phyloP scores from a whole-genome alignment of 345 rosid genomes.

The Sonneratia caseolaris region DNA sequence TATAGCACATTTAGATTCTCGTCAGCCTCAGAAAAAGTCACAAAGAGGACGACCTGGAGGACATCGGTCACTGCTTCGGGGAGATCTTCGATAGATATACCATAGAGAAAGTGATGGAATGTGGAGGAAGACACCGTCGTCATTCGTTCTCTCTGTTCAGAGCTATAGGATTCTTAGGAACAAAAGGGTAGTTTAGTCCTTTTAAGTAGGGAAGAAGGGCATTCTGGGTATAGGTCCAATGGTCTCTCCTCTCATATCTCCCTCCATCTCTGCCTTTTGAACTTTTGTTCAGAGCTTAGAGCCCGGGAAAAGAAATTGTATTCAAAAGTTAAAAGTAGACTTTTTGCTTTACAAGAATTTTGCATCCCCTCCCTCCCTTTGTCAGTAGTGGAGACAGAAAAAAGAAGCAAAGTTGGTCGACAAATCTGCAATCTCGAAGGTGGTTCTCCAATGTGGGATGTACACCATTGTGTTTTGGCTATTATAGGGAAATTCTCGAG shows the following conservation, averaged over 20 bases:
- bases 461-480: too few species aligned
- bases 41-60: neutral
- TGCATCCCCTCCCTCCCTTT: too few species aligned
- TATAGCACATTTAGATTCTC: neutral
- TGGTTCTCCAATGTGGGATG: too few species aligned
- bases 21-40: neutral
- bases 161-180: neutral
- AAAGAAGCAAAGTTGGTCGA: neutral
- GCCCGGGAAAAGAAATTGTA: neutral
- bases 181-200: neutral
- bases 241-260: neutral
- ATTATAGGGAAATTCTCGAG: too few species aligned
- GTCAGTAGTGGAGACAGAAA: neutral
- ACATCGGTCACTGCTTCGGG: neutral
- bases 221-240: neutral
- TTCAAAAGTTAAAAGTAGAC: neutral
- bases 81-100: neutral
- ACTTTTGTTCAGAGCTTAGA: neutral
- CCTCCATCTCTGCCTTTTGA: neutral
- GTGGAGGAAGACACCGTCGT: neutral
- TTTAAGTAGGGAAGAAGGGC: neutral
- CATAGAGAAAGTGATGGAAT: neutral
- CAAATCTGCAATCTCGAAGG: too few species aligned
- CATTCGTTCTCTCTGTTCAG: neutral
- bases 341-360: too few species aligned